A percentile compares a stretch with the other conserved stretches of the same genome.
Conservation (phyloP, 805 yeast species). For the Ogataea salicorniae region DNA sequence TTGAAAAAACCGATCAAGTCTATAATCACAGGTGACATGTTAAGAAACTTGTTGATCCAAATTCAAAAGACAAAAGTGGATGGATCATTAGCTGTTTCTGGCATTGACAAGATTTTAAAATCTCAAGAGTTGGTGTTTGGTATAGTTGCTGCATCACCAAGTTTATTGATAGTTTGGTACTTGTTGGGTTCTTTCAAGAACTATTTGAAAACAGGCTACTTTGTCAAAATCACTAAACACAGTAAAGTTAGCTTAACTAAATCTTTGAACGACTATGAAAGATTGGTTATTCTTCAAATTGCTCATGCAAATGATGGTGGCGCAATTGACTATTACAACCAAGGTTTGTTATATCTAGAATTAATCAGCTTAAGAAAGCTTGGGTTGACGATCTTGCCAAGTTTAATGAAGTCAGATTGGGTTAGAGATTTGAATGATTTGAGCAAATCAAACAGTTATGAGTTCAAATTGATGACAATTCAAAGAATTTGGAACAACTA, state of each 20-base stretch:
- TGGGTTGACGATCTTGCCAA: slow-evolving; percentile 49
- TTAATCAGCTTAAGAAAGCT: slow-evolving; percentile 48
- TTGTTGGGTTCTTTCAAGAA: slow-evolving; percentile 27
- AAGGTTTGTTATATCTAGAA: slow-evolving; percentile 67
- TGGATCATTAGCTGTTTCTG: slow-evolving; percentile 82
- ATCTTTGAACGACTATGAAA: slow-evolving; percentile 42
- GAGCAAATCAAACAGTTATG: slow-evolving; percentile 34
- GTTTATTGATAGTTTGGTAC: slow-evolving; percentile 53
- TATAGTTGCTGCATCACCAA: slow-evolving; percentile 82
- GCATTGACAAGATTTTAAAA: slow-evolving; percentile 83
- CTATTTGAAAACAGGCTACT: slow-evolving; percentile 34
- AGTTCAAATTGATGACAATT: slow-evolving; percentile 42
- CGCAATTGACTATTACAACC: slow-evolving; percentile 32
- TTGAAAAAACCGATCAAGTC: slow-evolving; percentile 64
- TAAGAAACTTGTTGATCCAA: slow-evolving; percentile 79
- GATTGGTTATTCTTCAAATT: slow-evolving; percentile 15
- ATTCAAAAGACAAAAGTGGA: slow-evolving; percentile 96
- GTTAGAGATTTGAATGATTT: slow-evolving; percentile 58
- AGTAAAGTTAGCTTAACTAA: slow-evolving; percentile 34
- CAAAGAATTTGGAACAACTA: slow-evolving; percentile 61
- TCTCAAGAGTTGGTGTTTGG: slow-evolving; percentile 95
- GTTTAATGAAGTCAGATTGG: slow-evolving; percentile 48
- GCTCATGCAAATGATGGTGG: slow-evolving; percentile 3
- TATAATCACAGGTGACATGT: slow-evolving; percentile 59
- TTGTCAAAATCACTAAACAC: slow-evolving; percentile 29